phyloP scores from a whole-genome alignment of 306 rosid genomes.

The Abrus precatorius region DNA sequence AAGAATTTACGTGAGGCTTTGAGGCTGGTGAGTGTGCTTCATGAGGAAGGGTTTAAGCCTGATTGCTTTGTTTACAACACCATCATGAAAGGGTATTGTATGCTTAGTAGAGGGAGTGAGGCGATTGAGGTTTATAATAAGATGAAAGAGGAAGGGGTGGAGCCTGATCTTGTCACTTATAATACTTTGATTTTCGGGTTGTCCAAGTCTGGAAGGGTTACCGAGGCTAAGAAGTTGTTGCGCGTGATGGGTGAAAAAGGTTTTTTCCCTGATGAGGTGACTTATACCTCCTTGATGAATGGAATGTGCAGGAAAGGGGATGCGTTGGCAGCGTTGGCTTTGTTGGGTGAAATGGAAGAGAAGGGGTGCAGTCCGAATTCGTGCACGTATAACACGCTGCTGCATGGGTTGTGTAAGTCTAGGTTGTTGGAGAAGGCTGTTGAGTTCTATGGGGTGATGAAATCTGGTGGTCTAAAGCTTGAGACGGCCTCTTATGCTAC shows the following conservation, averaged over 20 bases:
- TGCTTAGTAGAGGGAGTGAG: constrained; percentile 78
- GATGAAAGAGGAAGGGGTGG: constrained; percentile 85
- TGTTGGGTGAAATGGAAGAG: constrained; percentile 80
- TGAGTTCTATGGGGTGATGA: constrained; percentile 75
- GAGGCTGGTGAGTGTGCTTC: constrained; percentile 66
- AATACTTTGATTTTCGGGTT: constrained; percentile 87
- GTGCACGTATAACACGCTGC: constrained; percentile 81
- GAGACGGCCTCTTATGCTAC: constrained; percentile 86
- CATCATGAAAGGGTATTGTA: constrained; percentile 88
- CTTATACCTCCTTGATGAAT: constrained; percentile 89
- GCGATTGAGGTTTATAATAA: constrained; percentile 73
- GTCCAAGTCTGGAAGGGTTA: constrained; percentile 70
- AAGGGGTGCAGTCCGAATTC: constrained; percentile 78
- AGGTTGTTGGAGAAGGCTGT: constrained; percentile 77
- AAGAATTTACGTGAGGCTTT: constrained; percentile 79
- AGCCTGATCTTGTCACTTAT: constrained; percentile 85
- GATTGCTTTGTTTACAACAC: constrained; percentile 85
- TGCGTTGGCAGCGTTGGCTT: constrained; percentile 66
- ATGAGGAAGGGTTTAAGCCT: constrained; percentile 82
- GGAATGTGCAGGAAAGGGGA: constrained; percentile 87
- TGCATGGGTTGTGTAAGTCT: constrained; percentile 80
- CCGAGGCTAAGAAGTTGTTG: constrained; percentile 77
- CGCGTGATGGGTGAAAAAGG: constrained; percentile 75
- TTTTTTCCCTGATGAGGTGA: constrained; percentile 76
- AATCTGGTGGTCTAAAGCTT: constrained; percentile 66